Evolutionary conservation across 768 basidiomycete species (phyloP), one percentile per base, ranked within the genome.

Genomic region (Clavaria fumosa): DNA sequence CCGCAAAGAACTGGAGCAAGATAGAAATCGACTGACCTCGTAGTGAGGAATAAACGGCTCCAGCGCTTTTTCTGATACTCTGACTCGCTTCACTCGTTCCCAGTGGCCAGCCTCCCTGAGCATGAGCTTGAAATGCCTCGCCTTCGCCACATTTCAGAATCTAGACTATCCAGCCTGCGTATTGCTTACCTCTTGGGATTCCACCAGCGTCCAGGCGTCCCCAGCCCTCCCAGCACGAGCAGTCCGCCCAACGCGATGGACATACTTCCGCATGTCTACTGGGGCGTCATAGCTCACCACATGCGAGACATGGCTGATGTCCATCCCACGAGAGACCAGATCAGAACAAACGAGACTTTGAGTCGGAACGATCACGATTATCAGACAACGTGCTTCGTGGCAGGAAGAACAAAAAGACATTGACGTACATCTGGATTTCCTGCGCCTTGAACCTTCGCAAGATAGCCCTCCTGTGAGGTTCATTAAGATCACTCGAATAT

Each of bases 241-340:
- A 4, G 95, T 97, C 31, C 95, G 70, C 15, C 95, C 95, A 6
- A 91, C 93, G 37, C 95, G 79, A 56, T 99, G 95, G 7, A 99
- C 85, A 51, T 99, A 99, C 55, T 97, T 97, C 35, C 88, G 72
- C 73, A 96, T 90, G 54, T 97, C 95, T n/a, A 95, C 70, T 6
- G 95, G 91, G 2, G 75, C 78, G 53, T 99, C 95, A 54, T 99
- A 97, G 50, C 80, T 90, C 33, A 99, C 72, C 21, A 99, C 93
- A 55, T 95, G 84, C 2, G 78, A 72, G 23, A 97, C 86, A 45
- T 86, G 75, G 41, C 77, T 82, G 40, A 99, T 83, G 50, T 97
- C 93, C 42, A 96, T 89, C 7, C 95, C 95, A 40, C 95, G 77
- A 2, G 93, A 85, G 41, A 97, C 83, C 7, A 99, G 64, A 59